These are phyloP conservation scores for Cutaneotrichosporon sp. DNA, from an alignment of 1,284 basidiomycete genomes.

Conservation along the genomic window DNA sequence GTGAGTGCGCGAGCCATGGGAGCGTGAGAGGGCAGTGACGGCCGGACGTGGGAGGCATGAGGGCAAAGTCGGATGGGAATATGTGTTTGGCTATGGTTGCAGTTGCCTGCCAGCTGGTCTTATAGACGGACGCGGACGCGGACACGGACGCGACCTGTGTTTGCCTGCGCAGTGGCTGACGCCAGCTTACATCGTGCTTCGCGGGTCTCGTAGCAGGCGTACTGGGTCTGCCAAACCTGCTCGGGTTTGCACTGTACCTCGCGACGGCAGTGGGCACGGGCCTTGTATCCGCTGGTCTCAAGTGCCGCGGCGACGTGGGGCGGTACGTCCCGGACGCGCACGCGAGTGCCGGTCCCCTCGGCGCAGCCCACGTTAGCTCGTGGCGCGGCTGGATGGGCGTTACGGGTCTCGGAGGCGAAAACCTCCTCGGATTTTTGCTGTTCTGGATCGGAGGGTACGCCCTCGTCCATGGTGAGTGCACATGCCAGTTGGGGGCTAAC, in stretches of 20 bases:
- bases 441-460: conserved; percentile 83
- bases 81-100: conserved; percentile 44
- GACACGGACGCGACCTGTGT: too few species aligned
- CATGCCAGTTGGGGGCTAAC: neutral
- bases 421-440: conserved; percentile 75
- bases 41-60: too few species aligned
- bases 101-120: neutral
- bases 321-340: conserved; percentile 37
- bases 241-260: conserved; percentile 73
- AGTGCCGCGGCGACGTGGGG: conserved; percentile 56
- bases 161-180: too few species aligned
- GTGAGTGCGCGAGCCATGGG: conserved; percentile 21
- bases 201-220: conserved; percentile 78
- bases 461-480: conserved; percentile 18
- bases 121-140: too few species aligned
- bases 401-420: conserved; percentile 75
- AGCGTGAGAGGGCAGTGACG: too few species aligned
- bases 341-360: conserved; percentile 13
- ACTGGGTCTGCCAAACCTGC: conserved; percentile 74
- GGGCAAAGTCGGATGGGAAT: too few species aligned
- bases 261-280: conserved; percentile 62
- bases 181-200: conserved; percentile 66
- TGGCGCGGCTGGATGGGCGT: conserved; percentile 54
- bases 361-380: conserved; percentile 44
- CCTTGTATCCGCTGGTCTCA: conserved; percentile 59